A percentile compares a stretch with the other conserved stretches of the same genome.
Evolutionary conservation across 495 filamentous ascomycete species (phyloP).

Genomic region (Clavariopsis aquatica): DNA sequence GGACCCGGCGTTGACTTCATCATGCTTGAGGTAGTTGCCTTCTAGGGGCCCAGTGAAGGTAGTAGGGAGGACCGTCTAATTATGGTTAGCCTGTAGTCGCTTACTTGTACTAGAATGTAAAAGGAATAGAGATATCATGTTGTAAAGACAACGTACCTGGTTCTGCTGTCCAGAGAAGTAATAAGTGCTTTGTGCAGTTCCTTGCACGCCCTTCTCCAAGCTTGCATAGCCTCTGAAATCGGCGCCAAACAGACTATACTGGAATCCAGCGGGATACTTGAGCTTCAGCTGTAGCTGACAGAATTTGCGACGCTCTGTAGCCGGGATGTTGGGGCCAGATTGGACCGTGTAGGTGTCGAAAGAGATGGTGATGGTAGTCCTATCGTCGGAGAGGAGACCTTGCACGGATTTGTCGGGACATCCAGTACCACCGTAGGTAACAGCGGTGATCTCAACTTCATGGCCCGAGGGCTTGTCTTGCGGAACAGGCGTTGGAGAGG

Average conservation of each 20-base stretch:
- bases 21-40: slow-evolving; percentile 33
- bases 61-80: slow-evolving; percentile 23
- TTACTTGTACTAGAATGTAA: no score
- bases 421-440: slow-evolving; percentile 29
- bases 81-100: no score
- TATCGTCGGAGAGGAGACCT: slow-evolving; percentile 32
- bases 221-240: slow-evolving; percentile 29
- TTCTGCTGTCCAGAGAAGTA: slow-evolving; percentile 34
- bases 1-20: slow-evolving; percentile 28
- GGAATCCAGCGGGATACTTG: slow-evolving; percentile 31
- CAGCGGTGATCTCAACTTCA: slow-evolving; percentile 26
- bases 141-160: slow-evolving; percentile 25
- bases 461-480: slow-evolving; percentile 27
- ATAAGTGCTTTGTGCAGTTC: slow-evolving; percentile 25
- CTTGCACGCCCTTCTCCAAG: slow-evolving; percentile 25
- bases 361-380: slow-evolving; percentile 30
- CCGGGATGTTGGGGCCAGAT: slow-evolving; percentile 33
- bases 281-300: slow-evolving; percentile 34
- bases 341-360: slow-evolving; percentile 34
- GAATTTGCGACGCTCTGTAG: slow-evolving; percentile 35
- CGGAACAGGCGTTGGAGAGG: slow-evolving; percentile 14
- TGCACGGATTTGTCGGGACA: slow-evolving; percentile 33
- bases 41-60: slow-evolving; percentile 28
- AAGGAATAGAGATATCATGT: no score
- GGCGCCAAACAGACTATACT: slow-evolving; percentile 25